phyloP scores from a whole-genome alignment of 108 stramenopile species.

The Cyclotella baltica region DNA sequence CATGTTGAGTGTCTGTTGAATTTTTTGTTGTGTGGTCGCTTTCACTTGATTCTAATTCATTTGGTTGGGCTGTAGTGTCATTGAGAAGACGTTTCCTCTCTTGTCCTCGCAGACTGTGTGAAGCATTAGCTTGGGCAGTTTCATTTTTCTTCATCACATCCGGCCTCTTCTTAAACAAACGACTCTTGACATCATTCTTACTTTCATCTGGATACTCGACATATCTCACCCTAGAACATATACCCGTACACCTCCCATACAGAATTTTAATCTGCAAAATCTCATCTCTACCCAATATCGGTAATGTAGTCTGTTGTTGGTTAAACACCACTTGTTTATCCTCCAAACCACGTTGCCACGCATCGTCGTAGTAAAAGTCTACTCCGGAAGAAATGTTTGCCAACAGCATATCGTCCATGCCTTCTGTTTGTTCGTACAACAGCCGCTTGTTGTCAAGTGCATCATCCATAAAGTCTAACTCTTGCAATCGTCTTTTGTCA shows the following conservation, averaged over 20 bases:
- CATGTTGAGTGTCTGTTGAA: neutral
- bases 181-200: neutral
- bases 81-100: neutral
- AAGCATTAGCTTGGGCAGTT: neutral
- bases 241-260: conserved; percentile 49
- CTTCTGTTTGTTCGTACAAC: too few relatives aligned
- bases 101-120: conserved; percentile 3
- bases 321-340: neutral
- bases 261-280: conserved; percentile 63
- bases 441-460: neutral
- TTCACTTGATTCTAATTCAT: neutral
- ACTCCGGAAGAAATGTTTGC: too few relatives aligned
- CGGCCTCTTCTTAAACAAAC: conserved; percentile 5
- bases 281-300: conserved; percentile 53
- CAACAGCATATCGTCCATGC: too few relatives aligned
- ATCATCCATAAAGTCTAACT: neutral
- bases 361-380: conserved; percentile 14
- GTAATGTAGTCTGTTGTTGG: neutral
- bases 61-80: neutral
- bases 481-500: neutral
- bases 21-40: neutral
- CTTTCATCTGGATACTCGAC: conserved; percentile 19
- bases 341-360: conserved; percentile 2
- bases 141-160: neutral
- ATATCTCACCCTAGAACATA: conserved; percentile 51